Conservation (phyloP, 345 rosid genomes). For the Populus simonii region DNA sequence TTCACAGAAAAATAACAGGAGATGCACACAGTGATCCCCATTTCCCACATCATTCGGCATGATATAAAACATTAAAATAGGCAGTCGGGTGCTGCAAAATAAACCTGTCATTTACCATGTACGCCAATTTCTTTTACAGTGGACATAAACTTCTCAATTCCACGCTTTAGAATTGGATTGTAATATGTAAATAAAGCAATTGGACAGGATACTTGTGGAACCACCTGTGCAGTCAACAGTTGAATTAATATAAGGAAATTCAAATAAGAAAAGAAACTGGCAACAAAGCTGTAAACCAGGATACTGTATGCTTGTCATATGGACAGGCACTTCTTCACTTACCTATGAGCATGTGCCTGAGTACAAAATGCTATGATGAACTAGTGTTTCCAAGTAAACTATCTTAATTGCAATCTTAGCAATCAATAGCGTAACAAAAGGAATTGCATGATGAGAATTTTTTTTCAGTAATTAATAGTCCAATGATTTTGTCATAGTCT, state of each 20-base stretch:
- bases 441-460: background rate
- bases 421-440: background rate
- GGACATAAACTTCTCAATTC: slow-evolving; percentile 67
- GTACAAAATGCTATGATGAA: background rate
- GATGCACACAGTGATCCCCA: background rate
- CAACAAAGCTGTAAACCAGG: background rate
- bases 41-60: background rate
- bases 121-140: slow-evolving; percentile 60
- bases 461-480: background rate
- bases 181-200: slow-evolving; percentile 79
- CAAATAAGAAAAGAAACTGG: background rate
- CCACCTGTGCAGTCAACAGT: slow-evolving; percentile 44
- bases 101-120: slow-evolving; percentile 44
- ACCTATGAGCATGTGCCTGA: background rate
- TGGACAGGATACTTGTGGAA: slow-evolving; percentile 75
- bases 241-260: slow-evolving; percentile 2
- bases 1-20: background rate
- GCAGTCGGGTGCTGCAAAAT: background rate
- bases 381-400: background rate
- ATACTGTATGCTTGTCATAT: background rate
- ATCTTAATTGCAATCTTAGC: background rate
- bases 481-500: background rate
- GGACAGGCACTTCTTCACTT: background rate
- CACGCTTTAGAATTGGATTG: slow-evolving; percentile 79
- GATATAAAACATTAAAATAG: background rate